Evolutionary conservation across 1,139 yeast genomes (phyloP).

Genomic region (Pichia sp.): DNA sequence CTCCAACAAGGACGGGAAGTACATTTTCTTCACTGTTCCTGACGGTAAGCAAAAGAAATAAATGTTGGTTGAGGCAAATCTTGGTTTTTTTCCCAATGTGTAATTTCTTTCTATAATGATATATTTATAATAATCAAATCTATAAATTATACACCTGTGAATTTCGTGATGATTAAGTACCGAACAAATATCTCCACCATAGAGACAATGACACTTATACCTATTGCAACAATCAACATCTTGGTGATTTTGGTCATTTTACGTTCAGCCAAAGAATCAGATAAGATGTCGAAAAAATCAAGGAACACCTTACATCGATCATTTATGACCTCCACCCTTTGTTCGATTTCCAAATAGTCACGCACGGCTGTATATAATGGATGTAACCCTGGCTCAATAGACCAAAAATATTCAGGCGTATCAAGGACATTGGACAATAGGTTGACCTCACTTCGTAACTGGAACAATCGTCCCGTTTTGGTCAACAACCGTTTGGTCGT

Average conservation of each 20-base stretch:
- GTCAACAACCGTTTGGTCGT: conserved; percentile 72
- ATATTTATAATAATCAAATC: not conserved
- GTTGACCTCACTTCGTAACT: conserved; percentile 88
- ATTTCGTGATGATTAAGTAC: conserved; percentile 41
- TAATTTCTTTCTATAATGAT: not conserved
- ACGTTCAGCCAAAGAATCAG: conserved; percentile 89
- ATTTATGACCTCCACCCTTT: conserved; percentile 85
- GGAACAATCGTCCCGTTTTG: conserved; percentile 86
- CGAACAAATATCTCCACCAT: conserved; percentile 54
- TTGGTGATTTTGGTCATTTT: conserved; percentile 89
- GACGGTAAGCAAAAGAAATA: conserved; percentile 78
- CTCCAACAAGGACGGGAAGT: conserved; percentile 53
- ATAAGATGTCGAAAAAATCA: conserved; percentile 87
- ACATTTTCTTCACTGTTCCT: conserved; percentile 88
- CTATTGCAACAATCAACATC: conserved; percentile 81
- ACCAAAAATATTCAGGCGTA: conserved; percentile 96
- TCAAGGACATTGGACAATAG: conserved; percentile 85
- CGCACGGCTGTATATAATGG: conserved; percentile 87
- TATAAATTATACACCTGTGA: conserved; percentile 1
- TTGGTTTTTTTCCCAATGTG: not conserved
- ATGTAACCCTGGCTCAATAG: conserved; percentile 89
- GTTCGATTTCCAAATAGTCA: conserved; percentile 91
- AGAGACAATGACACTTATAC: conserved; percentile 71
- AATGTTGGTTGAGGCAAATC: not conserved
- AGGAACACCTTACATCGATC: conserved; percentile 91